phyloP scores from a whole-genome alignment of 1,284 basidiomycete species.

The Moniliella sp. region DNA sequence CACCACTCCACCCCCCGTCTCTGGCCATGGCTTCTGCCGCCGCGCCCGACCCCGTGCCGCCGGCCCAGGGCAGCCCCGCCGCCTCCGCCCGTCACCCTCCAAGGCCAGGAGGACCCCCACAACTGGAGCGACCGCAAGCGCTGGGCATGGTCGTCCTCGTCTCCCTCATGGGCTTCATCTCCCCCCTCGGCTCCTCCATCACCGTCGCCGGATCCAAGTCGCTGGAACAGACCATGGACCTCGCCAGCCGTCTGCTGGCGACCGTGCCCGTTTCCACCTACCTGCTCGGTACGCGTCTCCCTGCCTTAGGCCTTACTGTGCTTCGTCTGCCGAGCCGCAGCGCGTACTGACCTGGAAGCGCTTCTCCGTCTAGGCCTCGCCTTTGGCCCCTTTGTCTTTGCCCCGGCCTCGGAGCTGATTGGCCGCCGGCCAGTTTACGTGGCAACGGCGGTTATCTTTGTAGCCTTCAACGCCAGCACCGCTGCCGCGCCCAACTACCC shows the following conservation, averaged over 20 bases:
- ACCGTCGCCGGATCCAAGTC: constrained; percentile 11
- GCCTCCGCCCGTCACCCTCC: no score
- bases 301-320: no score
- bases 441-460: constrained; percentile 18
- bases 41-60: no score
- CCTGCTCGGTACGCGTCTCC: no score
- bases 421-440: constrained; percentile 36
- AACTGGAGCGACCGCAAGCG: constrained; percentile 7
- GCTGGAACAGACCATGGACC: constrained; percentile 8
- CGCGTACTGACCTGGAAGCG: no score
- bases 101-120: constrained; percentile 5
- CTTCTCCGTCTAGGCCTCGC: no score
- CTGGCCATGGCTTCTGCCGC: no score
- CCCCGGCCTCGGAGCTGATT: constrained; percentile 37
- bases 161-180: constrained; percentile 24
- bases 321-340: no score
- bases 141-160: constrained; percentile 18
- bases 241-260: constrained; percentile 6
- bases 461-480: constrained; percentile 30
- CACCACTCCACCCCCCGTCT: no score
- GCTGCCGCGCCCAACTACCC: constrained; percentile 27
- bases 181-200: constrained; percentile 21
- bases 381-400: constrained; percentile 37
- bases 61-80: no score
- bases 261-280: constrained; percentile 17